Evolutionary conservation across 2,329 filamentous ascomycete genomes (phyloP).

Genomic region (Aspergillus alliaceus): DNA sequence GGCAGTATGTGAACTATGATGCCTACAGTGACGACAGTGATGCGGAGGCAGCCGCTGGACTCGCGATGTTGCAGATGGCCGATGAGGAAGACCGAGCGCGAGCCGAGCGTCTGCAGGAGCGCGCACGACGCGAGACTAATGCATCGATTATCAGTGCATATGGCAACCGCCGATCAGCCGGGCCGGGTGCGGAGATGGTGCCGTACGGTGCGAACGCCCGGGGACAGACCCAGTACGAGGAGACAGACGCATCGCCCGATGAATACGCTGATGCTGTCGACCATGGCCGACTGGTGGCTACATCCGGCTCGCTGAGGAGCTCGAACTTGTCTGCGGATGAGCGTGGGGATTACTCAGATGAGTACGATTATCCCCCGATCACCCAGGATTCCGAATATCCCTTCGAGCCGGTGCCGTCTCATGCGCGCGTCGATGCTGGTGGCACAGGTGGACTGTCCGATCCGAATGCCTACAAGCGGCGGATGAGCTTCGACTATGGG

Average conservation of each 20-base stretch:
- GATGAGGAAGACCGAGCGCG: slow-evolving; percentile 71
- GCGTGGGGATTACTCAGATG: slow-evolving; percentile 28
- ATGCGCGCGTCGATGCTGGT: slow-evolving; percentile 78
- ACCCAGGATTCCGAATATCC: slow-evolving; percentile 58
- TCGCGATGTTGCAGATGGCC: slow-evolving; percentile 79
- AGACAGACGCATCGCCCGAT: slow-evolving; percentile 32
- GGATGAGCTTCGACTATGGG: slow-evolving; percentile 88
- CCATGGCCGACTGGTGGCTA: slow-evolving; percentile 16
- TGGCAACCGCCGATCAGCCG: slow-evolving; percentile 40
- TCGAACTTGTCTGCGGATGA: slow-evolving; percentile 26
- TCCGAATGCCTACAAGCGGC: slow-evolving; percentile 62
- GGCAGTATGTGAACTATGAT: slow-evolving; percentile 48
- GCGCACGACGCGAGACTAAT: slow-evolving; percentile 59
- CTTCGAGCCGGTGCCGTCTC: slow-evolving; percentile 55
- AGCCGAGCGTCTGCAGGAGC: slow-evolving; percentile 45
- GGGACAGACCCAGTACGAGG: slow-evolving; percentile 61
- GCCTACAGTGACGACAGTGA: slow-evolving; percentile 75
- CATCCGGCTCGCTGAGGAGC: slow-evolving; percentile 29
- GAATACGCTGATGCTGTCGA: slow-evolving; percentile 19
- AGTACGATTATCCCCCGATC: slow-evolving; percentile 37
- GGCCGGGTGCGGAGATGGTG: slow-evolving; percentile 68
- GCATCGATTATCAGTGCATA: slow-evolving; percentile 51
- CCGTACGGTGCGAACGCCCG: slow-evolving; percentile 72
- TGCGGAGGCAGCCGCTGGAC: slow-evolving; percentile 78
- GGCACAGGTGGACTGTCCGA: slow-evolving; percentile 87